A percentile compares a stretch with the other conserved stretches of the same genome.
Evolutionary conservation across 2,329 filamentous ascomycete species (phyloP).

Genomic region (Microcyclospora tardicrescens): DNA sequence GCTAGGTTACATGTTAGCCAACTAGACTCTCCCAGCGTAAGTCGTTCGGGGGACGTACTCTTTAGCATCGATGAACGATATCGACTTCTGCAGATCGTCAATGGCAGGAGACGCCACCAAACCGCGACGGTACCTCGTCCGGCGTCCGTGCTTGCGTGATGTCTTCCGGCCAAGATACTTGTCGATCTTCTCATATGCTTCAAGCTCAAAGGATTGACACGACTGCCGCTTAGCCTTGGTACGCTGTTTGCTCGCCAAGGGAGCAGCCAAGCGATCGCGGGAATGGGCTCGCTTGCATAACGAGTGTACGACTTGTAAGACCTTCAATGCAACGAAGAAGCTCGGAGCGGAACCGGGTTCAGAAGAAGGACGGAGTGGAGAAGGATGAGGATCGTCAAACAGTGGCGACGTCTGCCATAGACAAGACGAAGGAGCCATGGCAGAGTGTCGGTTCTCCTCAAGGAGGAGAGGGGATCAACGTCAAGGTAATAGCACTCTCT

Average conservation of each 20-base stretch:
- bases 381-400: no score
- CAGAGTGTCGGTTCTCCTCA: no score
- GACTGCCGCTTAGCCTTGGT: conserved; percentile 12
- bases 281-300: conserved; percentile 26
- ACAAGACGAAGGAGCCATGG: no score
- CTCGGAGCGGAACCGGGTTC: conserved; percentile 4
- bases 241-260: conserved; percentile 2
- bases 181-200: conserved; percentile 10
- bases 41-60: not conserved
- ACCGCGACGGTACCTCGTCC: not conserved
- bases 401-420: no score
- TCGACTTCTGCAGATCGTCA: no score
- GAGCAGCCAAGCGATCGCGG: conserved; percentile 13
- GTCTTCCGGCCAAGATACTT: conserved; percentile 8
- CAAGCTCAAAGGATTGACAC: conserved; percentile 20
- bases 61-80: no score
- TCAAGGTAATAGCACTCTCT: no score
- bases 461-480: no score
- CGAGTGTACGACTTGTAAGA: conserved; percentile 26
- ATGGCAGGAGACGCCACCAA: not conserved
- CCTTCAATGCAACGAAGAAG: conserved; percentile 25
- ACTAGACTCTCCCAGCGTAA: not conserved
- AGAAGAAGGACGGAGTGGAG: no score
- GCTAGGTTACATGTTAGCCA: not conserved
- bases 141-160: not conserved